Percentiles rank a stretch among this genome's conserved stretches.
phyloP scores from a whole-genome alignment of 2,329 filamentous ascomycete genomes.

The Colletotrichum cereale region DNA sequence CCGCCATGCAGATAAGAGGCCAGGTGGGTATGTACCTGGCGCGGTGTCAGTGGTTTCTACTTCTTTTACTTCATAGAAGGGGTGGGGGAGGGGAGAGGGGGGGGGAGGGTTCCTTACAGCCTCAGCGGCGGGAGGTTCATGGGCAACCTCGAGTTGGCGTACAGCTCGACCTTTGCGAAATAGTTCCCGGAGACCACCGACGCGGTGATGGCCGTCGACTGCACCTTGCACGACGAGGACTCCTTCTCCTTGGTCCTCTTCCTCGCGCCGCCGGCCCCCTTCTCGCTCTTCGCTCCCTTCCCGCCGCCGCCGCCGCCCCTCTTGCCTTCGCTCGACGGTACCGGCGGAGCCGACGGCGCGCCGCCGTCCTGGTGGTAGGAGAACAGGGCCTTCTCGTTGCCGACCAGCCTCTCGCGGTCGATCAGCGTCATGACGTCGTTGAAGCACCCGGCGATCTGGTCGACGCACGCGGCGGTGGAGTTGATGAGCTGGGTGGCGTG shows the following conservation, averaged over 20 bases:
- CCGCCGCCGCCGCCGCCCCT: not conserved
- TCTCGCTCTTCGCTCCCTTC: not conserved
- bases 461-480: slow-evolving; percentile 63
- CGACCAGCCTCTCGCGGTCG: slow-evolving; percentile 69
- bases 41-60: slow-evolving; percentile 40
- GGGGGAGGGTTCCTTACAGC: slow-evolving; percentile 62
- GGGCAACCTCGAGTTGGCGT: slow-evolving; percentile 82
- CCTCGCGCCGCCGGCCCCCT: slow-evolving; percentile 2
- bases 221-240: slow-evolving; percentile 17
- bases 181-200: slow-evolving; percentile 41
- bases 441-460: slow-evolving; percentile 72
- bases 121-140: slow-evolving; percentile 74
- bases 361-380: slow-evolving; percentile 50
- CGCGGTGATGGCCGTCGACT: slow-evolving; percentile 37
- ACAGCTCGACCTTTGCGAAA: slow-evolving; percentile 83
- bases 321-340: not conserved
- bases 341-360: not conserved
- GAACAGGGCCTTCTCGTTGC: slow-evolving; percentile 68
- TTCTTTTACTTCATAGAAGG: not conserved
- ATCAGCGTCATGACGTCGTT: slow-evolving; percentile 79
- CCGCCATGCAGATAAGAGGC: slow-evolving; percentile 82
- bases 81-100: not conserved
- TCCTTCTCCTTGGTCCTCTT: slow-evolving; percentile 14
- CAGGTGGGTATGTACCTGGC: slow-evolving; percentile 78
- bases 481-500: slow-evolving; percentile 58